These are phyloP conservation scores for Drosera spatulata DNA, from an alignment of 179 eudicot genomes.

Conservation along the genomic window DNA sequence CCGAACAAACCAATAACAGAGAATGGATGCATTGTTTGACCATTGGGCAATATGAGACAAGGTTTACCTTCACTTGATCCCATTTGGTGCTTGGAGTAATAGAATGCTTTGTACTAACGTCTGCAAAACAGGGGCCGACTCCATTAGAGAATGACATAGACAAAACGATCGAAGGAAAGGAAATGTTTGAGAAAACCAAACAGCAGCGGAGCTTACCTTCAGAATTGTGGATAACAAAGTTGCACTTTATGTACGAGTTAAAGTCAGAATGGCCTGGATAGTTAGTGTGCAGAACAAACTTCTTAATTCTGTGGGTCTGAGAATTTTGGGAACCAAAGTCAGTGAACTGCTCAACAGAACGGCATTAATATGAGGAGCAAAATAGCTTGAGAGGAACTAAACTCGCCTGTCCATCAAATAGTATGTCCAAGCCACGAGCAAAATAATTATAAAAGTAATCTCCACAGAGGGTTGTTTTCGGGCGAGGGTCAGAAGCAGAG, in stretches of 20 bases:
- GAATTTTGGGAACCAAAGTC: conserved; percentile 6
- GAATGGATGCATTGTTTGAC: no score
- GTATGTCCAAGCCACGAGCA: conserved; percentile 85
- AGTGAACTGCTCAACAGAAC: neutral
- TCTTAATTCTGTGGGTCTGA: conserved; percentile 92
- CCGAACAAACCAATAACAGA: neutral
- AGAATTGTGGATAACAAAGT: conserved; percentile 56
- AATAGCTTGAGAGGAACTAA: neutral
- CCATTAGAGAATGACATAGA: conserved; percentile 26
- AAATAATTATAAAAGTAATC: conserved; percentile 95
- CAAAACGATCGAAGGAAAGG: neutral
- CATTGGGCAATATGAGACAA: neutral
- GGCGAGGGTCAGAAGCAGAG: conserved; percentile 85
- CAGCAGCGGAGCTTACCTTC: conserved; percentile 46
- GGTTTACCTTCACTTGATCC: conserved; percentile 89
- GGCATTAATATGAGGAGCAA: neutral
- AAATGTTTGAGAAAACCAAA: neutral
- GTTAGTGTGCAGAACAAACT: conserved; percentile 90
- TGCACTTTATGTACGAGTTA: conserved; percentile 93
- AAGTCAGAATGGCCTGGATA: conserved; percentile 98
- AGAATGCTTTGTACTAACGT: conserved; percentile 37
- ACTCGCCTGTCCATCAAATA: conserved; percentile 91
- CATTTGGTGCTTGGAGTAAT: conserved; percentile 91
- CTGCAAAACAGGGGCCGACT: conserved; percentile 53
- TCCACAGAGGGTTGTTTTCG: conserved; percentile 85